phyloP scores from a whole-genome alignment of 495 filamentous ascomycete genomes.

The Mycothermus thermophilus region DNA sequence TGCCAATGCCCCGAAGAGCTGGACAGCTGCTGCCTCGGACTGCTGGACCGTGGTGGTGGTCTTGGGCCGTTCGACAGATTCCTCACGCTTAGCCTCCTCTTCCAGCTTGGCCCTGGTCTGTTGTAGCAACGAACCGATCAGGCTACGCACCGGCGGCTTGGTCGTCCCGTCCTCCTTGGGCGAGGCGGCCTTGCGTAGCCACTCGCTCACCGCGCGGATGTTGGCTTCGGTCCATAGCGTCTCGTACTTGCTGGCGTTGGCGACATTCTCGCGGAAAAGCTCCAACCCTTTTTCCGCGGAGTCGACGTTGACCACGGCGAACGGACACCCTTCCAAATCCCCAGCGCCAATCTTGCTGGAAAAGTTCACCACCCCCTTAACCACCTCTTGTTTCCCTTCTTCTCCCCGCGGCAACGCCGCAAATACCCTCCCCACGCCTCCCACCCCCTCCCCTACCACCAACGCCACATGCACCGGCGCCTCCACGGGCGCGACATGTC shows the following conservation, averaged over 20 bases:
- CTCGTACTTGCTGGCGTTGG: constrained; percentile 57
- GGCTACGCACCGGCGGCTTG: constrained; percentile 46
- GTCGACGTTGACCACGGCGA: constrained; percentile 27
- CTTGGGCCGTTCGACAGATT: constrained; percentile 16
- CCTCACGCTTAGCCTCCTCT: constrained; percentile 34
- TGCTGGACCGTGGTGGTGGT: constrained; percentile 8
- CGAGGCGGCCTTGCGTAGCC: constrained; percentile 45
- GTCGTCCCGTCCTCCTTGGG: constrained; percentile 26
- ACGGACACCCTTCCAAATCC: constrained; percentile 21
- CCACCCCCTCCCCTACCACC: constrained; percentile 53
- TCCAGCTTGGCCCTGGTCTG: constrained; percentile 40
- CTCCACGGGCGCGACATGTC: constrained; percentile 47
- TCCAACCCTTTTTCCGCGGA: constrained; percentile 44
- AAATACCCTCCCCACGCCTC: constrained; percentile 32
- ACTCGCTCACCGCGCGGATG: constrained; percentile 48
- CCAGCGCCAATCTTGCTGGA: constrained; percentile 18
- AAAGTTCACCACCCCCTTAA: constrained; percentile 31
- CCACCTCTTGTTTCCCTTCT: constrained; percentile 9
- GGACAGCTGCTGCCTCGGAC: constrained; percentile 27
- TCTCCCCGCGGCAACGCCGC: constrained; percentile 23
- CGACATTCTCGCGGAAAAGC: constrained; percentile 50
- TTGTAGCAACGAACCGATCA: constrained; percentile 54
- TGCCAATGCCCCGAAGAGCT: constrained; percentile 44
- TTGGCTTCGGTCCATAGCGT: constrained; percentile 59
- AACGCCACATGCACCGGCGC: constrained; percentile 80